Evolutionary conservation across 2,329 filamentous ascomycete species (phyloP).

Genomic region (Laburnicola sp.): DNA sequence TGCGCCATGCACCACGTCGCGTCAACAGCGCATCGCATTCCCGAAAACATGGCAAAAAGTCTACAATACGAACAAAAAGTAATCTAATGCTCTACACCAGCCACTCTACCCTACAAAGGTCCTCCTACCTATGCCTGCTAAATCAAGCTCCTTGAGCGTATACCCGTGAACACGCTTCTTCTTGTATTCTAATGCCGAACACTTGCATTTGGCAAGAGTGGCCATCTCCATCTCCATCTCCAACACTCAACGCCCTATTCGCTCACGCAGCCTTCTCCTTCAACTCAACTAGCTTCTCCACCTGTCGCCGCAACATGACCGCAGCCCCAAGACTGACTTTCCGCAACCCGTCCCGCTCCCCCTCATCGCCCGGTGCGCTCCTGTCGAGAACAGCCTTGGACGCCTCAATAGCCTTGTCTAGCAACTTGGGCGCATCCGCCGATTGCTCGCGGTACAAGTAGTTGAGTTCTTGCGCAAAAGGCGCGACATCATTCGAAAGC

Average conservation of each 20-base stretch:
- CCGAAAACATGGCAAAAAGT: too few species aligned
- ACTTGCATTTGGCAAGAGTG: too few species aligned
- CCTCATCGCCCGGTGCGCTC: slow-evolving; percentile 36
- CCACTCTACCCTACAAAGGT: too few species aligned
- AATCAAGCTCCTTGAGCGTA: too few species aligned
- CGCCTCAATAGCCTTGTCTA: slow-evolving; percentile 50
- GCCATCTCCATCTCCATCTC: background rate
- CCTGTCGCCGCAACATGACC: slow-evolving; percentile 47
- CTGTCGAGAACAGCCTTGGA: slow-evolving; percentile 48
- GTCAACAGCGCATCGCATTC: too few species aligned
- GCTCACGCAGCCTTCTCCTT: slow-evolving; percentile 5
- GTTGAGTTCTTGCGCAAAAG: slow-evolving; percentile 56
- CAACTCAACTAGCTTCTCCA: slow-evolving; percentile 43
- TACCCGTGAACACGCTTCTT: too few species aligned
- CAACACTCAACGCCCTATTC: background rate
- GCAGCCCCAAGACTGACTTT: slow-evolving; percentile 54
- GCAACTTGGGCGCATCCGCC: slow-evolving; percentile 44
- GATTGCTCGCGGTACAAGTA: slow-evolving; percentile 54
- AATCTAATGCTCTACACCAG: too few species aligned
- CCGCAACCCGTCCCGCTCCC: slow-evolving; percentile 50
- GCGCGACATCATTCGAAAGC: slow-evolving; percentile 47
- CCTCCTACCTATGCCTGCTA: too few species aligned
- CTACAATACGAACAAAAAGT: too few species aligned
- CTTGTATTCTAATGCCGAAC: too few species aligned
- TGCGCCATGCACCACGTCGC: too few species aligned